Evolutionary conservation across 1,284 basidiomycete genomes (phyloP).

Genomic region (Pseudozyma sp.): DNA sequence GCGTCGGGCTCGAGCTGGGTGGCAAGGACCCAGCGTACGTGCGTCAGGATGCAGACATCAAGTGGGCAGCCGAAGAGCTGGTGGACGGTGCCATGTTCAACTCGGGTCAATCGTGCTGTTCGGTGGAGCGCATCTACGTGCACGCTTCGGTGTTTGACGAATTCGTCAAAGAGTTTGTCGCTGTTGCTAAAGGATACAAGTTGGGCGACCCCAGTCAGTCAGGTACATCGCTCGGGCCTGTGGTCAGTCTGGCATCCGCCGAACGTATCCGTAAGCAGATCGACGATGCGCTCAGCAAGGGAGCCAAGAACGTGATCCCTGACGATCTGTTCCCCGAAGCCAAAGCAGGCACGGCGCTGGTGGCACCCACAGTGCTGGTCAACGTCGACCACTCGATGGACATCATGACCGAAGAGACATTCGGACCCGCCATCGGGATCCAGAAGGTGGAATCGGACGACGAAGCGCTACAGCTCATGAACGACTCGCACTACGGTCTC

Average conservation of each 20-base stretch:
- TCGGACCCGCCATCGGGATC: conserved; percentile 87
- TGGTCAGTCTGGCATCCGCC: conserved; percentile 86
- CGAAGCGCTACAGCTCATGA: conserved; percentile 89
- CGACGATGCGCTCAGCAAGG: conserved; percentile 74
- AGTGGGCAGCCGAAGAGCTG: conserved; percentile 84
- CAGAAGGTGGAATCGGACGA: conserved; percentile 86
- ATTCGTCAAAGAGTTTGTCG: conserved; percentile 82
- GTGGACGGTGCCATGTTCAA: conserved; percentile 97
- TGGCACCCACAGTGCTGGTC: conserved; percentile 87
- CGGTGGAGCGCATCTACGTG: conserved; percentile 91
- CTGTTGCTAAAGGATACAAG: conserved; percentile 81
- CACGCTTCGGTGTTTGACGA: conserved; percentile 83
- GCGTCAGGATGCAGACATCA: conserved; percentile 81
- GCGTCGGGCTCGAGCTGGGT: conserved; percentile 79
- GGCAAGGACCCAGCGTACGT: conserved; percentile 98
- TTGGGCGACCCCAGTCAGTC: conserved; percentile 84
- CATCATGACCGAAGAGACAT: conserved; percentile 80
- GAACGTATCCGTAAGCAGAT: conserved; percentile 86
- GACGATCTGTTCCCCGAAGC: conserved; percentile 75
- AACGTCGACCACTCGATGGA: conserved; percentile 93
- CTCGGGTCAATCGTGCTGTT: conserved; percentile 91
- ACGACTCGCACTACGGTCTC: conserved; percentile 93
- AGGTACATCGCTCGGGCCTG: conserved; percentile 85
- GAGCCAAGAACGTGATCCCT: conserved; percentile 30
- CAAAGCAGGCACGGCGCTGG: conserved; percentile 78